Evolutionary conservation across 371 early-diverging fungal genomes (phyloP).

Genomic region (Cokeromyces recurvatus): DNA sequence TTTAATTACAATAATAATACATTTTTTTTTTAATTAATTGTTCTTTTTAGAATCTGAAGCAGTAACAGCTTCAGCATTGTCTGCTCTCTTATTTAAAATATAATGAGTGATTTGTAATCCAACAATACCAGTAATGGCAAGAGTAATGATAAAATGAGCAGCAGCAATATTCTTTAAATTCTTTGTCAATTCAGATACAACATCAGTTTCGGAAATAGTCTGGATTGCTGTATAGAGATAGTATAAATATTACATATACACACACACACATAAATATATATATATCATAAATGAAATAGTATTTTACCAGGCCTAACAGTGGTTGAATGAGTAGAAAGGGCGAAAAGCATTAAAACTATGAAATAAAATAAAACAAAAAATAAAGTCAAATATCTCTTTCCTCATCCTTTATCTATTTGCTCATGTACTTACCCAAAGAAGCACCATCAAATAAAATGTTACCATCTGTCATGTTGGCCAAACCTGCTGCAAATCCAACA

Average conservation of each 20-base stretch:
- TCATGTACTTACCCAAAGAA: slow-evolving; percentile 32
- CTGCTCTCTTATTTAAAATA: slow-evolving; percentile 32
- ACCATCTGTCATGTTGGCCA: slow-evolving; percentile 41
- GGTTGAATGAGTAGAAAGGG: slow-evolving; percentile 38
- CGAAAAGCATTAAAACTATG: slow-evolving; percentile 46
- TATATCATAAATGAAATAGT: too few species aligned
- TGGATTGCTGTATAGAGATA: too few species aligned
- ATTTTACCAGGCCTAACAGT: slow-evolving; percentile 44
- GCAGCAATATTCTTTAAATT: slow-evolving; percentile 44
- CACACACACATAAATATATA: too few species aligned
- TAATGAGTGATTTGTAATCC: slow-evolving; percentile 43
- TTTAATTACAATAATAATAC: too few species aligned
- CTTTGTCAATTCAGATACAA: slow-evolving; percentile 12
- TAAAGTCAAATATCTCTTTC: background rate
- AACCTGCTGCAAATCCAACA: slow-evolving; percentile 42
- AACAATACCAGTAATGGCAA: slow-evolving; percentile 48
- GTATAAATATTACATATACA: too few species aligned
- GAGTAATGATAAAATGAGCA: slow-evolving; percentile 43
- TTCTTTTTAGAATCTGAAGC: background rate
- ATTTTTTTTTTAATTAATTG: too few species aligned
- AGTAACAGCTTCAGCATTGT: slow-evolving; percentile 15
- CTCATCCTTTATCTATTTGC: too few species aligned
- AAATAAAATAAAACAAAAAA: background rate
- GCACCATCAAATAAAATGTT: slow-evolving; percentile 49
- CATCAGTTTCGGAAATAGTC: slow-evolving; percentile 18